Evolutionary conservation across 345 rosid species (phyloP), one percentile per base, ranked within the genome.

Genomic region (Odontarrhena argentea): DNA sequence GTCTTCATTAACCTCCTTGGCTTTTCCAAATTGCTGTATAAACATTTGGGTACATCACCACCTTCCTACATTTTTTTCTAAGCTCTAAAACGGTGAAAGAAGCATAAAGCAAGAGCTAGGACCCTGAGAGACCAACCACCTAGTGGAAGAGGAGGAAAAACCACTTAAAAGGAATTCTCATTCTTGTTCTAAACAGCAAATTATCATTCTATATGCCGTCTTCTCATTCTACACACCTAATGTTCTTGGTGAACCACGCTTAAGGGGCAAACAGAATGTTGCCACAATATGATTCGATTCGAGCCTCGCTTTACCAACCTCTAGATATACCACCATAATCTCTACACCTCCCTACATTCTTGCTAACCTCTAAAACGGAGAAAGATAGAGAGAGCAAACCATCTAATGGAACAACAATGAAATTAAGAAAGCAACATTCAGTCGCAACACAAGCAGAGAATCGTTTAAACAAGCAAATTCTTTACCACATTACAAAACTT

Each of bases 401-500:
- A 44, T 38, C 3, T 34, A 45, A 45, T 55, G 37, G 28, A 36
- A 15, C 11, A 0, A 12, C 22, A 44, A 18, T 60, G 26, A 45
- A 54, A 57, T 50, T 32, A 48, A 66, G 56, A 60, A 66, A 53
- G 47, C 57, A 67, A 74, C 51, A 40, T 52, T 73, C 30, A 67
- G 26, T 52, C 42, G 47, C 46, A 59, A 44, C 4, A 30, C 51
- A 57, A 73, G 65, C 36, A 49, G 48, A 55, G 71, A 46, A 50
- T 58, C 26, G 60, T 50, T 63, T 49, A 50, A 74, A 55, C 63
- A 69, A 55, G 36, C 30, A 59, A 53, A 26, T 44, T 58, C 52
- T 76, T 75, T 35, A 69, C 59, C 70, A 44, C 67, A 59, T 59
- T 59, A 51, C 66, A 68, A 32, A 74, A 30, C 22, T 11, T 12